Evolutionary conservation across 106 monocot species (phyloP).

Genomic region (Hemerocallis citrina): DNA sequence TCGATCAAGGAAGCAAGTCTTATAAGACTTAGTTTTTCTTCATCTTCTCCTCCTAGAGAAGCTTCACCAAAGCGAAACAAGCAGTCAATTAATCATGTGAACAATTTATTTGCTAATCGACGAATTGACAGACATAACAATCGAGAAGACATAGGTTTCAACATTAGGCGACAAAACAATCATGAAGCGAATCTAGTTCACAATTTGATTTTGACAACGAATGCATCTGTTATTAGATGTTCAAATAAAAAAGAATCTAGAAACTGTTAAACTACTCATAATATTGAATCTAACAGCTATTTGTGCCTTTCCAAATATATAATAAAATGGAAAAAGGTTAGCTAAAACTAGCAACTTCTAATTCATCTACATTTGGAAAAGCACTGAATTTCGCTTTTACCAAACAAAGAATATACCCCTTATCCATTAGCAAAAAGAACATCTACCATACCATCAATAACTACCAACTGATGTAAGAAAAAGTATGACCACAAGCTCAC

Average conservation of each 20-base stretch:
- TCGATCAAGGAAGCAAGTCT: slow-evolving; percentile 36
- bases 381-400: no score
- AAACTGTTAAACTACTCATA: neutral
- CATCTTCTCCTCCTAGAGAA: slow-evolving; percentile 17
- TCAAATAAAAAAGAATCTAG: neutral
- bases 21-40: slow-evolving; percentile 24
- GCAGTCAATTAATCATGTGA: neutral
- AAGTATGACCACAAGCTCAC: slow-evolving; percentile 8
- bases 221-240: neutral
- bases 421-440: neutral
- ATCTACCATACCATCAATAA: no score
- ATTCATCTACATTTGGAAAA: no score
- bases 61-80: neutral
- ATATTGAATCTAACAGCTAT: neutral
- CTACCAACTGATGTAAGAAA: neutral
- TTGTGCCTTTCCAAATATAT: neutral
- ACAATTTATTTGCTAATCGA: no score
- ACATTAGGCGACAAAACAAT: neutral
- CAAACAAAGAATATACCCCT: no score
- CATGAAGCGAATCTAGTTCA: neutral
- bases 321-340: neutral
- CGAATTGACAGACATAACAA: neutral
- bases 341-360: neutral
- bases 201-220: neutral
- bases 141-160: no score